phyloP scores from a whole-genome alignment of 805 yeast genomes.

The Yarrowia sp. region DNA sequence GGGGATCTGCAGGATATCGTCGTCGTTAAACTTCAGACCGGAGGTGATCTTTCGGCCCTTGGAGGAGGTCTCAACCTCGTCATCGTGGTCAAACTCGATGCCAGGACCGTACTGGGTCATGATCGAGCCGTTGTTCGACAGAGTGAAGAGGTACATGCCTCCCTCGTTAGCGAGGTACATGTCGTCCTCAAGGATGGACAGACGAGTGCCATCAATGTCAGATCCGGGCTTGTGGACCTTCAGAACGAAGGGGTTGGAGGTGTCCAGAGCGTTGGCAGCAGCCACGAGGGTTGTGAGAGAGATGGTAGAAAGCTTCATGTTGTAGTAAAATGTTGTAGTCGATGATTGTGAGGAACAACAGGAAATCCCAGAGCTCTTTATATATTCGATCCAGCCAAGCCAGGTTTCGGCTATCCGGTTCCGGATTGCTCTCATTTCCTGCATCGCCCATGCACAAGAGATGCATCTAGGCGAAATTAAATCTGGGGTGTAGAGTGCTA shows the following conservation, averaged over 20 bases:
- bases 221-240: slow-evolving; percentile 16
- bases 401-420: background rate
- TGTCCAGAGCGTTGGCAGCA: slow-evolving; percentile 12
- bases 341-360: background rate
- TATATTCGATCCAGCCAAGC: background rate
- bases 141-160: slow-evolving; percentile 15
- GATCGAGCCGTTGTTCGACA: slow-evolving; percentile 4
- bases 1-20: slow-evolving; percentile 3
- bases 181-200: background rate
- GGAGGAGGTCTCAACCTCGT: slow-evolving; percentile 20
- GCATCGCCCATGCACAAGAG: background rate
- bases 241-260: slow-evolving; percentile 3
- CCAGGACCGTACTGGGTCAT: slow-evolving; percentile 16
- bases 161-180: slow-evolving; percentile 8
- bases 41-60: slow-evolving; percentile 1
- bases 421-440: slow-evolving; percentile 12
- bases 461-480: background rate
- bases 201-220: slow-evolving; percentile 8
- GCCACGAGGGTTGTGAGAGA: slow-evolving; percentile 8
- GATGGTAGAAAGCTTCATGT: slow-evolving; percentile 3
- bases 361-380: background rate
- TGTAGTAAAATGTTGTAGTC: background rate
- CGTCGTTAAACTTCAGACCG: background rate
- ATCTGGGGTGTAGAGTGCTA: too few species aligned
- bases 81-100: slow-evolving; percentile 4